Base-by-base conservation (phyloP, 2,329 filamentous ascomycete species). In the Beauveria sp. region DNA sequence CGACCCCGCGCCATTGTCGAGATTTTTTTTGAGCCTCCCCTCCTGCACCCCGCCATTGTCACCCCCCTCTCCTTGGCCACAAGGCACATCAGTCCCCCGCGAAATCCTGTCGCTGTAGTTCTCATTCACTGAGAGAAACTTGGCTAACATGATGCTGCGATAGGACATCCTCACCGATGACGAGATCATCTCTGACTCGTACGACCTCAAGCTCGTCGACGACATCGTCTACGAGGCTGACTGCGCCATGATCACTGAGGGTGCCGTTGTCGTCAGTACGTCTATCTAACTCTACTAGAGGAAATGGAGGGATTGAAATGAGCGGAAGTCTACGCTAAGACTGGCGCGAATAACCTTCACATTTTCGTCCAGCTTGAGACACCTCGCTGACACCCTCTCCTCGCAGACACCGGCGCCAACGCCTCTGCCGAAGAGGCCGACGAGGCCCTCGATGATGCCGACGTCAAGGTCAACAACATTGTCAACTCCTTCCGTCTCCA, bases 161-260 rank as follows among this genome's bases (percentile, higher is more conserved):
- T 71, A 99, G 95, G 95, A 99, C 76, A 79, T 95, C 71, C 76
- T 97, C 78, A 90, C 86, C 78, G 90, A 81, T 68, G 93, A 97
- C 81, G 95, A 99, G 88, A 85, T 99, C 77, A 87, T 98, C 86
- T 96, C 95, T 73, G 93, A 98, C 81, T 95, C 90, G 69, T 97
- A 88, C 81, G 82, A 92, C 70, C 77, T 96, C 74, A 91, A 90
- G 81, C 82, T 89, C 76, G 74, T 93, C 66, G 90, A 93, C 76
- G 86, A 85, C 68, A 81, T 90, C 69, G 86, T 89, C 71, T 98
- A 90, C 81, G 93, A 98, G 82, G 88, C 88, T 74, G 89, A 99
- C 80, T 96, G 93, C 80, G 81, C 83, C 75, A 96, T 93, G 86
- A 92, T 97, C 79, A 86, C 85, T 63, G 82, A 93, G 77, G 91